These are phyloP conservation scores for Wickerhamiella shivajii DNA, from an alignment of 805 yeast species.

Conservation along the genomic window DNA sequence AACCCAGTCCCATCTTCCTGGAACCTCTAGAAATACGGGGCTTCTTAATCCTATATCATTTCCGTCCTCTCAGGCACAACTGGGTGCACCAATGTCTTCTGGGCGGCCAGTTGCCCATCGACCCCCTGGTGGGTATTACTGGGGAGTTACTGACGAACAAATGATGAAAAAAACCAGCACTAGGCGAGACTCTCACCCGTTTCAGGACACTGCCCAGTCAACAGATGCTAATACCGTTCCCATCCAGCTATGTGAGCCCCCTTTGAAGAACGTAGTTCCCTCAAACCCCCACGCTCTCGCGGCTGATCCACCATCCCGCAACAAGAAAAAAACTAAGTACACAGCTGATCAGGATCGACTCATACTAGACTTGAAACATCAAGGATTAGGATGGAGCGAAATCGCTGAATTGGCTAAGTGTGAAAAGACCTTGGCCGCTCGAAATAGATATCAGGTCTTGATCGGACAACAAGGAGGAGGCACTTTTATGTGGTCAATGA, in stretches of 20 bases:
- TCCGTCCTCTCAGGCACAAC: too few relatives aligned
- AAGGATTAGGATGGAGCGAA: constrained; percentile 59
- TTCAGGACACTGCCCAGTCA: constrained; percentile 14
- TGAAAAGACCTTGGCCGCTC: constrained; percentile 54
- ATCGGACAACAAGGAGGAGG: constrained; percentile 77
- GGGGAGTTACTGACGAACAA: constrained; percentile 12
- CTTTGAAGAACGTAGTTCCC: constrained; percentile 29
- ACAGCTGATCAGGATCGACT: constrained; percentile 51
- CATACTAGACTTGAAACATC: constrained; percentile 44
- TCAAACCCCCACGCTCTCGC: constrained; percentile 31
- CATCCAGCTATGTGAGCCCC: constrained; percentile 34
- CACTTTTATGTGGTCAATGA: constrained; percentile 44
- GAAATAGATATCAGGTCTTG: constrained; percentile 65
- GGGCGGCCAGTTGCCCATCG: too few relatives aligned
- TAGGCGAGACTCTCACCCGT: constrained; percentile 7
- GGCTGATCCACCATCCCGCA: constrained; percentile 33
- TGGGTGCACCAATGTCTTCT: too few relatives aligned
- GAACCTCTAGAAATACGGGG: too few relatives aligned
- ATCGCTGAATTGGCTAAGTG: constrained; percentile 53
- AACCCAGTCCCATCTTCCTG: too few relatives aligned
- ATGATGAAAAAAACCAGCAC: constrained; percentile 5
- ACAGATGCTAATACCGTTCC: constrained; percentile 11
- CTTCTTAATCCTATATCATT: too few relatives aligned
- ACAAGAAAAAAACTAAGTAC: constrained; percentile 53
- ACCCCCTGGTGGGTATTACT: constrained; percentile 17